Evolutionary conservation across 2,329 filamentous ascomycete genomes (phyloP), one percentile per base, ranked within the genome.

Genomic region (Emericellopsis atlantica): DNA sequence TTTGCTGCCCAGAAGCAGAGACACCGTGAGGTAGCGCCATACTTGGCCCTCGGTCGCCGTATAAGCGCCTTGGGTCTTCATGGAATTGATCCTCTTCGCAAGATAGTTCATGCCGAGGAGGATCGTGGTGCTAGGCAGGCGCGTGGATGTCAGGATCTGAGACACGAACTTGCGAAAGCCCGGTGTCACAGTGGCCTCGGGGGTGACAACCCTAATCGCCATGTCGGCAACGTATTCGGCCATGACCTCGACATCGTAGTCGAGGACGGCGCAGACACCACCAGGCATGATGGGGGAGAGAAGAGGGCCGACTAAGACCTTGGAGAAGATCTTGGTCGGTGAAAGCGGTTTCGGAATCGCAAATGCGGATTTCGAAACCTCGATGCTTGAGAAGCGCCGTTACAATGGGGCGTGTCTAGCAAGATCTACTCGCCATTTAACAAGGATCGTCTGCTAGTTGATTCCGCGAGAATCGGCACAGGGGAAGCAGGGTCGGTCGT

Each of bases 181-280:
- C 21, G 78, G 70, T 14, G 81, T 79, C 51, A 84, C 67, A 15
- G 59, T 49, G 6, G 62, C 63, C 29, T 69, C 65, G 8, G 72
- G 71, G 43, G 69, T 67, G 34, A 76, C 69, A 29, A 79, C 62
- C 36, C 74, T 69, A 21, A 69, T 74, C 45, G 88, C 79, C 79
- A 90, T 93, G 58, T 94, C 85, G 47, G 86, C 82, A 57, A 95
- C 88, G 62, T 94, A 95, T 59, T 94, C 87, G 47, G 87, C 83
- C 89, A 95, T 95, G 61, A 84, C 72, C 58, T 94, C 87, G 78
- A 95, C 90, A 64, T 95, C 88, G 61, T 95, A 95, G 69, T 95
- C 89, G 63, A 95, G 77, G 65, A 93, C 84, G 54, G 87, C 87
- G 53, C 89, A 92, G 32, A 95, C 89, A 53, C 89, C 89, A 58